A percentile compares a stretch with the other conserved stretches of the same genome.
Evolutionary conservation across 352 stramenopile genomes (phyloP).

Genomic region (Phytophthora vignae): DNA sequence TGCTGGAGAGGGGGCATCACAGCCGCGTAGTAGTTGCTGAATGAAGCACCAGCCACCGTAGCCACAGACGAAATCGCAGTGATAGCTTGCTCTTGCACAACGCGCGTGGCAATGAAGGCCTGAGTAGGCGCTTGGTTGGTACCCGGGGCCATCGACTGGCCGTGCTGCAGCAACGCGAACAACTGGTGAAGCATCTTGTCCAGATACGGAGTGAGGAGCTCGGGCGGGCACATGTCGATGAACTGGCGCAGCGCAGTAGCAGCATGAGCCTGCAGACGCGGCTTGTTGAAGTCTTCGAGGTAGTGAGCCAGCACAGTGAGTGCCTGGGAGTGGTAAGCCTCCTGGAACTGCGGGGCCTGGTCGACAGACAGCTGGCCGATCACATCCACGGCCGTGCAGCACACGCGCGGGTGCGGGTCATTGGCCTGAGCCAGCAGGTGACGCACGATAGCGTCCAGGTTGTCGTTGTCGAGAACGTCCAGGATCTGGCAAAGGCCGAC

Average conservation of each 20-base stretch:
- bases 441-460: slow-evolving; percentile 75
- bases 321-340: slow-evolving; percentile 73
- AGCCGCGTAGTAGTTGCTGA: slow-evolving; percentile 76
- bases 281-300: slow-evolving; percentile 64
- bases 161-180: slow-evolving; percentile 70
- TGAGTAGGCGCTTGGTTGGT: slow-evolving; percentile 27
- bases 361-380: slow-evolving; percentile 84
- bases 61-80: slow-evolving; percentile 85
- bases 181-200: slow-evolving; percentile 76
- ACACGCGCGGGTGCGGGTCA: slow-evolving; percentile 79
- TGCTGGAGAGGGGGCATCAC: slow-evolving; percentile 80
- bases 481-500: slow-evolving; percentile 87
- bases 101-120: slow-evolving; percentile 44
- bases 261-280: slow-evolving; percentile 77
- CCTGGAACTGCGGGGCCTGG: slow-evolving; percentile 82
- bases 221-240: slow-evolving; percentile 79
- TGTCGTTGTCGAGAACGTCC: slow-evolving; percentile 65
- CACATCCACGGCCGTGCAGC: slow-evolving; percentile 86
- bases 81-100: slow-evolving; percentile 85
- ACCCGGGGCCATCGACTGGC: slow-evolving; percentile 18
- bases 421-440: slow-evolving; percentile 75
- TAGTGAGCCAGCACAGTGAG: slow-evolving; percentile 72
- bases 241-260: slow-evolving; percentile 84
- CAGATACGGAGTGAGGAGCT: slow-evolving; percentile 76
- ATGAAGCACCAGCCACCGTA: slow-evolving; percentile 65